Evolutionary conservation across 805 yeast species (phyloP).

Genomic region (Schizosaccharomyces japonicus): DNA sequence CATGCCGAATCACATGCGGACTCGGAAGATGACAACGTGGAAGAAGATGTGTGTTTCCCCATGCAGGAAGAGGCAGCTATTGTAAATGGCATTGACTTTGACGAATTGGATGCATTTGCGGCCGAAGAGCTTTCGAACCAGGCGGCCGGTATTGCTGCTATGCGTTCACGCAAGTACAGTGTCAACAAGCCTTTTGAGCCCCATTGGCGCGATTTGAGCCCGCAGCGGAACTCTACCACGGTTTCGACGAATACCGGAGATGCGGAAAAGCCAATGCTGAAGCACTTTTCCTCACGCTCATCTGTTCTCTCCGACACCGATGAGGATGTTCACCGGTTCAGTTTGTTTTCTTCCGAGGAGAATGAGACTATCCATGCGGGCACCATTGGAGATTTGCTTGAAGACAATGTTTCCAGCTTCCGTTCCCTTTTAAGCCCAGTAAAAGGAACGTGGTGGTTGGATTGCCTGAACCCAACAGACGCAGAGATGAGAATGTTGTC

Average conservation of each 20-base stretch:
- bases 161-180: constrained; percentile 7
- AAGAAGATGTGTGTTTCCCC: constrained; percentile 94
- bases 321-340: constrained; percentile 66
- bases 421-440: constrained; percentile 46
- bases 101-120: constrained; percentile 57
- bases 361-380: constrained; percentile 81
- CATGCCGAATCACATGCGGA: background rate
- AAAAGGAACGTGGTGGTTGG: constrained; percentile 86
- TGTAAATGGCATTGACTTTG: constrained; percentile 62
- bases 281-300: no score
- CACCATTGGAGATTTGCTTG: constrained; percentile 53
- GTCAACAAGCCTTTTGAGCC: constrained; percentile 8
- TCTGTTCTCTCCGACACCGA: no score
- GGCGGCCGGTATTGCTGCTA: constrained; percentile 3
- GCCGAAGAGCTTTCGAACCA: constrained; percentile 7
- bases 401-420: constrained; percentile 35
- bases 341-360: constrained; percentile 56
- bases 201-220: constrained; percentile 4
- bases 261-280: background rate
- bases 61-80: constrained; percentile 36
- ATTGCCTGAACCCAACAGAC: constrained; percentile 82
- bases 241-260: background rate
- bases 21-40: constrained; percentile 50
- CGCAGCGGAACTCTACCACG: background rate
- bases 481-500: constrained; percentile 79